Base-by-base conservation (phyloP, 176 grass and related monocot species). In the Carex myosuroides region DNA sequence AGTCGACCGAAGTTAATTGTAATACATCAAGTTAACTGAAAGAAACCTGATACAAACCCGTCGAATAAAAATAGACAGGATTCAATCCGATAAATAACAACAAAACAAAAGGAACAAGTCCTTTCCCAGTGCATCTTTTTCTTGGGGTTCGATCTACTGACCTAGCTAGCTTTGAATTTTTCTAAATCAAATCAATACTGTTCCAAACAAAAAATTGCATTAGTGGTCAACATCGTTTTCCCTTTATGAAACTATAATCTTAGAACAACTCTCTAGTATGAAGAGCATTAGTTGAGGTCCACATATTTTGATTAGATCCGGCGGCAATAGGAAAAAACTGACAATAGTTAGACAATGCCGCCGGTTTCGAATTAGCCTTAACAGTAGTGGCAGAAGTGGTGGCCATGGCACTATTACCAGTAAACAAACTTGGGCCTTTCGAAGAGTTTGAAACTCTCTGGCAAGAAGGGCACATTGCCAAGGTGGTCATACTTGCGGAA, bases 391-490 rank as follows among this genome's bases (percentile, higher is more conserved):
- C 9, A 48, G 50, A 18, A 22, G 35, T 46, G 1, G 32, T 5
- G 3, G 79, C 18, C 18, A 13, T 50, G 26, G 37, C 21, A 69
- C 18, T 66, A 50, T 67, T 83, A 53, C 41, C 64, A 53, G 46
- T 52, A 52, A 83, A 60, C 18, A 46, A 66, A 54, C 17, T 55
- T 17, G 81, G 7, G 5, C 48, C 17, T 66, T 83, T 83, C 1
- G 84, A 70, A 32, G 89, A 69, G 6, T 85, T 81, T 3, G 87
- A 88, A 56, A 97, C 90, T 86, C 90, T 87, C 70, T 90, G 64
- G 85, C 94, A 97, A 44, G 90, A 97, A 1, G 91, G 89, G 66
- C 94, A 97, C 92, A 94, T 97, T 3, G 89, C 92, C 39, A 97
- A 92, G 4, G 94, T 92, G 55, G 94, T 94, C 17, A 93, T 85